Percentiles rank a stretch among this genome's conserved stretches.
These are phyloP conservation scores for Ceratocystis lukuohia DNA, from an alignment of 2,329 filamentous ascomycete genomes.

Conservation along the genomic window DNA sequence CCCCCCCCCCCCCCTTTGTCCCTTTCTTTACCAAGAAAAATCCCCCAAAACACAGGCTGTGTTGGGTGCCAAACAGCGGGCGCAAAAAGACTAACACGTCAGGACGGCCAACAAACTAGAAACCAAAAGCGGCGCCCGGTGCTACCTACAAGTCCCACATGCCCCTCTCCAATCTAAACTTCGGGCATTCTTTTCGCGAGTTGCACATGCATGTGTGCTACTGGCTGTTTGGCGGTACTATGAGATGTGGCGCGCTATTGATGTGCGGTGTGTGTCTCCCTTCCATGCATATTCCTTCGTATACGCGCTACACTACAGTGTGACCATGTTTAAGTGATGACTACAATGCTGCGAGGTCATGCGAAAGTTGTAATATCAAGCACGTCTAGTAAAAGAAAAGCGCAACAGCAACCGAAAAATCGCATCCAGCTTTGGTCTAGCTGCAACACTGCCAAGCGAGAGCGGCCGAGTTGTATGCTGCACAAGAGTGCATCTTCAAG, in stretches of 20 bases:
- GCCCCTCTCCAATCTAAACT: too few relatives aligned
- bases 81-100: too few relatives aligned
- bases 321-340: background rate
- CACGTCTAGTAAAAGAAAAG: background rate
- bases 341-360: background rate
- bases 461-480: background rate
- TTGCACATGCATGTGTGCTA: too few relatives aligned
- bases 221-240: too few relatives aligned
- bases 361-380: background rate
- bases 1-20: too few relatives aligned
- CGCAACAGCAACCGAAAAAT: background rate
- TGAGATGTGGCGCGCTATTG: background rate
- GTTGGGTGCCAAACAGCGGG: too few relatives aligned
- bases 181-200: too few relatives aligned
- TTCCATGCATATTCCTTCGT: conserved; percentile 1
- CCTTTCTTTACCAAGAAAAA: too few relatives aligned
- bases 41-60: too few relatives aligned
- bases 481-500: background rate
- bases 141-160: too few relatives aligned
- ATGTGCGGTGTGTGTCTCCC: background rate
- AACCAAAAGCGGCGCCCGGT: too few relatives aligned
- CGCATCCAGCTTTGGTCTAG: background rate
- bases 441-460: background rate
- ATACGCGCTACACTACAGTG: background rate
- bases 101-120: too few relatives aligned